Base-by-base conservation (phyloP, 345 rosid species). In the Erysimum cheiranthoides region DNA sequence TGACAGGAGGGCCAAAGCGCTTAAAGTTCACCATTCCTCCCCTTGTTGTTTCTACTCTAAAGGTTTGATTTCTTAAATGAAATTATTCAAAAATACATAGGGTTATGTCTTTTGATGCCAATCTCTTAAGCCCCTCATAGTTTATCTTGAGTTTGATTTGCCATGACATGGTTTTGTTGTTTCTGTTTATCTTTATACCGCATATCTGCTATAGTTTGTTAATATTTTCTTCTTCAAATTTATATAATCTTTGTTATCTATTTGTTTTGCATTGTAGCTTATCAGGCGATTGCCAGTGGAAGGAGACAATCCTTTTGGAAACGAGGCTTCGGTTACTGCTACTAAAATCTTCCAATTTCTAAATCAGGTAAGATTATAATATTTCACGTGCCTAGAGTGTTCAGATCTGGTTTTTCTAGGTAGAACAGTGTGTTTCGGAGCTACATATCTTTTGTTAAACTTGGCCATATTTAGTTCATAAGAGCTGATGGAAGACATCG, bases 21-120 rank as follows among this genome's bases (percentile, higher is more conserved):
- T 84, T 95, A 17, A 88, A 94, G 57, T 95, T 84, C 82, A 95
- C 98, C 63, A 83, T 93, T 85, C 97, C 99, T 76, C 93, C 99
- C 14, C 93, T 95, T 82, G 90, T 90, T 53, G 87, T 92, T 78
- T 87, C 94, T 54, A 84, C 92, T 75, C 85, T 90, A 46, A 90
- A 93, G 98, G 99, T 95, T 69, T 80, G 89, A 52, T 71, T 66
- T 68, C 36, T 13, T 40, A 17, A 61, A 35, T 5, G 2, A 30
- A 74, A 38, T 45, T 62, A 53, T 46, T 69, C 53, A 59, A 78
- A 78, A 57, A 43, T 40, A 31, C 46, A 58, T 66, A 32, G 58
- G 17, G 6, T 30, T 49, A 5, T 28, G 30, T 54, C 34, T 21
- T 56, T 10, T 49, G 12, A 40, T 71, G 68, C 46, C 30, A 47